phyloP scores from a whole-genome alignment of 1,284 basidiomycete species.

The Erythrobasidium hasegawianum region DNA sequence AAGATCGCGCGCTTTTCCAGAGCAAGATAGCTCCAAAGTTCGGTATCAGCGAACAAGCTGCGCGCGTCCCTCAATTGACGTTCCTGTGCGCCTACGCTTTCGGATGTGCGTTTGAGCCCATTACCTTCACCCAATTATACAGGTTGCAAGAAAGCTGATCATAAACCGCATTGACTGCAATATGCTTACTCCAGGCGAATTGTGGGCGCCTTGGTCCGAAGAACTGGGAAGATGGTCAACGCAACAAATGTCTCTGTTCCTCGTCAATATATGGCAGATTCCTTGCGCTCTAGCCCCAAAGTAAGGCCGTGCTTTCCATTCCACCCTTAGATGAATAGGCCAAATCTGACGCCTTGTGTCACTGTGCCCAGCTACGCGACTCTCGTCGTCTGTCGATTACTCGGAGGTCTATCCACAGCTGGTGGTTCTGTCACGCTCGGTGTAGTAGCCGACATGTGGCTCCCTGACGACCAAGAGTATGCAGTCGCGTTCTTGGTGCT shows the following conservation, averaged over 20 bases:
- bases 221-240: constrained; percentile 47
- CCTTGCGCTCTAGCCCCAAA: constrained; percentile 47
- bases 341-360: not conserved
- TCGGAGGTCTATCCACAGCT: constrained; percentile 48
- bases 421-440: constrained; percentile 53
- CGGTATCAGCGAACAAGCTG: constrained; percentile 48
- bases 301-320: constrained; percentile 27
- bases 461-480: constrained; percentile 48
- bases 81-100: constrained; percentile 47
- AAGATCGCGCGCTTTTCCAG: too few relatives aligned
- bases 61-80: constrained; percentile 50
- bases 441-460: constrained; percentile 50
- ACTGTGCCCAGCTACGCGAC: constrained; percentile 45
- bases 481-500: constrained; percentile 48
- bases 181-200: not conserved
- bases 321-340: not conserved
- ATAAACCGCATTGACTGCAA: not conserved
- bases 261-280: constrained; percentile 50
- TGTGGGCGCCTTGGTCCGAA: constrained; percentile 36
- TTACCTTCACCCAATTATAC: constrained; percentile 6
- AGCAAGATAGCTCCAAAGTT: constrained; percentile 43
- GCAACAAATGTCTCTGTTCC: constrained; percentile 46
- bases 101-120: too few relatives aligned
- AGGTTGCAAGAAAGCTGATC: not conserved
- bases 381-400: constrained; percentile 46